A percentile compares a stretch with the other conserved stretches of the same genome.
Conservation (phyloP, 257 asterid genomes). For the Pogostemon cablin region DNA sequence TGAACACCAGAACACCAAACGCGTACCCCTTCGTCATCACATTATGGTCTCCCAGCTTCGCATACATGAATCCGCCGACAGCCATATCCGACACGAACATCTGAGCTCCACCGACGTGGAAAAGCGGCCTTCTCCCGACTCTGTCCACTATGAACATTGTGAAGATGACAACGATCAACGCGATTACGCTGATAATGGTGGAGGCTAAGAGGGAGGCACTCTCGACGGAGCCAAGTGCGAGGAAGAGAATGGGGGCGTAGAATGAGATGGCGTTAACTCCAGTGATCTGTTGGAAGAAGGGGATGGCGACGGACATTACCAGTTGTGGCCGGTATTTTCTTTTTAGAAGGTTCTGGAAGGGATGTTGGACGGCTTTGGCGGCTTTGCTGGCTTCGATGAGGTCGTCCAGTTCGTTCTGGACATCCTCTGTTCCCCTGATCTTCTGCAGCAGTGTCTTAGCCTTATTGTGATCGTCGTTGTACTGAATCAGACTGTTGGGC, state of each 20-base stretch:
- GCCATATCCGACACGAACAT: slow-evolving; percentile 37
- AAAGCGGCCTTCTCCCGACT: slow-evolving; percentile 38
- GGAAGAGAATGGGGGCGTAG: slow-evolving; percentile 38
- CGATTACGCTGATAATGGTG: slow-evolving; percentile 29
- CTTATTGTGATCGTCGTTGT: slow-evolving; percentile 27
- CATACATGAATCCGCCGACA: slow-evolving; percentile 35
- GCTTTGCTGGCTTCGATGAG: slow-evolving; percentile 39
- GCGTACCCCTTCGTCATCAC: slow-evolving; percentile 30
- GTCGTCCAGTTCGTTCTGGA: slow-evolving; percentile 34
- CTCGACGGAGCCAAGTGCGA: slow-evolving; percentile 36
- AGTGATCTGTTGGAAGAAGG: slow-evolving; percentile 40
- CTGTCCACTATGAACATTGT: slow-evolving; percentile 33
- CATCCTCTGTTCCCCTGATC: slow-evolving; percentile 39
- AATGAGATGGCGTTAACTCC: slow-evolving; percentile 40
- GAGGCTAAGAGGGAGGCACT: slow-evolving; percentile 40
- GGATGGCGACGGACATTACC: slow-evolving; percentile 38
- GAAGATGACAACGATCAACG: slow-evolving; percentile 1
- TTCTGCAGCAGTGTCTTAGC: slow-evolving; percentile 27
- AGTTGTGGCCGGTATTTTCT: slow-evolving; percentile 44
- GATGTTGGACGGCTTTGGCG: slow-evolving; percentile 33
- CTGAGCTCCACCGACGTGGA: slow-evolving; percentile 35
- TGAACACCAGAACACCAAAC: slow-evolving; percentile 30
- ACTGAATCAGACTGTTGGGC: slow-evolving; percentile 41
- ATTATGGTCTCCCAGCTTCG: slow-evolving; percentile 38
- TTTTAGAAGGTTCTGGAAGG: slow-evolving; percentile 34